These are phyloP conservation scores for Puccinia sorghi DNA, from an alignment of 1,284 basidiomycete genomes.

Conservation along the genomic window DNA sequence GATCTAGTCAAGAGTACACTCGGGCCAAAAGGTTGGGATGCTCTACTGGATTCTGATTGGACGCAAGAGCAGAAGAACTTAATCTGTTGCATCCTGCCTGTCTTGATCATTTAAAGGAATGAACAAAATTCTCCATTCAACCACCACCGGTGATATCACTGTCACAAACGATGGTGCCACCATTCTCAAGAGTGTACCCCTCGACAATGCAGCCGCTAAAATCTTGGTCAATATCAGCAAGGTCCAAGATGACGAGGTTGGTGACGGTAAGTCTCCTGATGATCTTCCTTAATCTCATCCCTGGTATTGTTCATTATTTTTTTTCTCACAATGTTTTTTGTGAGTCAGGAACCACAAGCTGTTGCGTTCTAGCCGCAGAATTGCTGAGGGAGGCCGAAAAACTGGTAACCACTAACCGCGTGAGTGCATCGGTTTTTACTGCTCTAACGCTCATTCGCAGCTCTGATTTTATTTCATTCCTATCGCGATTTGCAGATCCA, in stretches of 20 bases:
- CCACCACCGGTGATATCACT: constrained; percentile 84
- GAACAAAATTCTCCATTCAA: constrained; percentile 94
- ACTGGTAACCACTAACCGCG: constrained; percentile 67
- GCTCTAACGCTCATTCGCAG: neutral
- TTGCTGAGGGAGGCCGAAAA: constrained; percentile 93
- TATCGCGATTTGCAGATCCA: constrained; percentile 74
- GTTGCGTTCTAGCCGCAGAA: constrained; percentile 86
- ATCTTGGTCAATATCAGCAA: constrained; percentile 99
- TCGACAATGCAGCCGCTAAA: constrained; percentile 98
- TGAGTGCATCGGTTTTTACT: constrained; percentile 1
- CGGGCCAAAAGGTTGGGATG: constrained; percentile 76
- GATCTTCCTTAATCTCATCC: neutral
- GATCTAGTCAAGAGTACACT: constrained; percentile 98
- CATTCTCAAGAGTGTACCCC: constrained; percentile 92
- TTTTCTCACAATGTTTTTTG: no score
- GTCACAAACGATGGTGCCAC: constrained; percentile 99
- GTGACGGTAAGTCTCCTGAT: constrained; percentile 68
- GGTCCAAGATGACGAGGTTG: constrained; percentile 98
- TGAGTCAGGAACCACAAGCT: constrained; percentile 43
- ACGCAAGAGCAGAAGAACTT: neutral
- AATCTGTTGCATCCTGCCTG: neutral
- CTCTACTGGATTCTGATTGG: neutral
- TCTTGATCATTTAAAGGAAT: constrained; percentile 60
- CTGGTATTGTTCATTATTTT: constrained; percentile 4
- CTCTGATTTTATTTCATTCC: neutral